Evolutionary conservation across 371 early-diverging fungal genomes (phyloP).

Genomic region (Umbelopsis sp.): DNA sequence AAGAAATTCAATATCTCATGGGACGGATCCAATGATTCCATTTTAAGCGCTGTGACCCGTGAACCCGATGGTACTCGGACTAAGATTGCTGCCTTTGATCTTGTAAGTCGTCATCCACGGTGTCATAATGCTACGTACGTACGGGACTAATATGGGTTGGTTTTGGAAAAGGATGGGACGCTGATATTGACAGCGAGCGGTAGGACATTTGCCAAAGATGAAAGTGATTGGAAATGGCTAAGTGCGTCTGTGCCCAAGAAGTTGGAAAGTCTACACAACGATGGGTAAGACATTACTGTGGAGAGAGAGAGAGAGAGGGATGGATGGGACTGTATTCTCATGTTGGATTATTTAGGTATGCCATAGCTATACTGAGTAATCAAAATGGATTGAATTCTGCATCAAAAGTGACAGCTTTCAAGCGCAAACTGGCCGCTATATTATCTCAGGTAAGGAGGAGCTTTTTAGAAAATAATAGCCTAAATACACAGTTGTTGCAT

Average conservation of each 20-base stretch:
- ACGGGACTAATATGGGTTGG: neutral
- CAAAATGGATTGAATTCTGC: constrained; percentile 60
- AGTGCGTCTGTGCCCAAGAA: constrained; percentile 53
- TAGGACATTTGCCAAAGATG: constrained; percentile 65
- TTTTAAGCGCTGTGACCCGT: constrained; percentile 23
- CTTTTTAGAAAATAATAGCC: neutral
- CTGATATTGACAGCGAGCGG: constrained; percentile 69
- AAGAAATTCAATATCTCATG: constrained; percentile 7
- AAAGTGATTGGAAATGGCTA: constrained; percentile 83
- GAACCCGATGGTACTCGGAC: neutral
- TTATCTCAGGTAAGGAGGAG: constrained; percentile 29
- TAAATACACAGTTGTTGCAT: too few relatives aligned
- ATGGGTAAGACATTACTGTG: constrained; percentile 53
- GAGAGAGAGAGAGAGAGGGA: constrained; percentile 4
- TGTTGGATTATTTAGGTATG: constrained; percentile 47
- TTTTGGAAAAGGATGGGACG: constrained; percentile 64
- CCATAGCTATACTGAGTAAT: constrained; percentile 78
- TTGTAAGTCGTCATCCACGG: constrained; percentile 42
- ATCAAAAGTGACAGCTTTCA: constrained; percentile 53
- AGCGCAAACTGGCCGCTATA: constrained; percentile 54
- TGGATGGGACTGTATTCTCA: neutral
- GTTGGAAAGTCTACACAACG: constrained; percentile 54
- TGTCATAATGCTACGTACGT: neutral
- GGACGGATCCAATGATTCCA: neutral
- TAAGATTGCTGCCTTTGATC: constrained; percentile 83